Conservation (phyloP, 306 rosid genomes). For the Styphnolobium japonicum region DNA sequence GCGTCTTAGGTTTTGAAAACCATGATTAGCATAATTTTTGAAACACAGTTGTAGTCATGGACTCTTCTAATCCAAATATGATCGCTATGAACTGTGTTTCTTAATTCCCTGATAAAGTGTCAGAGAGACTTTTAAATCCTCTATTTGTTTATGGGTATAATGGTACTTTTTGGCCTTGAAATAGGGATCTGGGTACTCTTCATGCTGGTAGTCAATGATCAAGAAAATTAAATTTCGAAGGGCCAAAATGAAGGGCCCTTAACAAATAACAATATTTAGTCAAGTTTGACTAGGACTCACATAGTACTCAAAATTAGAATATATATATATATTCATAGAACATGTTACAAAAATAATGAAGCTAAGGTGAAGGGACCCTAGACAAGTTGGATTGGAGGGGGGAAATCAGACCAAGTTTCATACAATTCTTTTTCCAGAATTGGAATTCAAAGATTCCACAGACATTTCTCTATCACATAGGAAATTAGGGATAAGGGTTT, state of each 20-base stretch:
- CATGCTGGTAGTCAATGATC: constrained; percentile 19
- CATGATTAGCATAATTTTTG: constrained; percentile 40
- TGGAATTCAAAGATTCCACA: constrained; percentile 24
- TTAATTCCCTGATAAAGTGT: constrained; percentile 23
- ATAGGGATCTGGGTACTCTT: constrained; percentile 37
- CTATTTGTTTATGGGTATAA: background rate
- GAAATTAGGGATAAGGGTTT: constrained; percentile 24
- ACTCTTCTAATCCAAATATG: constrained; percentile 11
- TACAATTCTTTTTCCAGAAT: constrained; percentile 16
- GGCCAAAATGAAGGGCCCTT: constrained; percentile 15
- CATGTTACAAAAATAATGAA: background rate
- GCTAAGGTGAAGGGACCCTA: constrained; percentile 28
- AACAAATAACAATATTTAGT: constrained; percentile 8
- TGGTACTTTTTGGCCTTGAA: constrained; percentile 39
- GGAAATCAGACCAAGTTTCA: constrained; percentile 15
- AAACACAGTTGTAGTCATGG: background rate
- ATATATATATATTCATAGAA: background rate
- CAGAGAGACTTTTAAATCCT: constrained; percentile 12
- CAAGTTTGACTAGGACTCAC: constrained; percentile 31
- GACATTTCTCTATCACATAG: constrained; percentile 25
- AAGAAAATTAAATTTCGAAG: constrained; percentile 17
- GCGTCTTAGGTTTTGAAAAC: constrained; percentile 38
- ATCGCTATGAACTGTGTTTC: background rate
- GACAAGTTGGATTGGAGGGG: constrained; percentile 2
- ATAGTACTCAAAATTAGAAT: background rate